phyloP scores from a whole-genome alignment of 495 filamentous ascomycete genomes.

The Annulohypoxylon nitens region DNA sequence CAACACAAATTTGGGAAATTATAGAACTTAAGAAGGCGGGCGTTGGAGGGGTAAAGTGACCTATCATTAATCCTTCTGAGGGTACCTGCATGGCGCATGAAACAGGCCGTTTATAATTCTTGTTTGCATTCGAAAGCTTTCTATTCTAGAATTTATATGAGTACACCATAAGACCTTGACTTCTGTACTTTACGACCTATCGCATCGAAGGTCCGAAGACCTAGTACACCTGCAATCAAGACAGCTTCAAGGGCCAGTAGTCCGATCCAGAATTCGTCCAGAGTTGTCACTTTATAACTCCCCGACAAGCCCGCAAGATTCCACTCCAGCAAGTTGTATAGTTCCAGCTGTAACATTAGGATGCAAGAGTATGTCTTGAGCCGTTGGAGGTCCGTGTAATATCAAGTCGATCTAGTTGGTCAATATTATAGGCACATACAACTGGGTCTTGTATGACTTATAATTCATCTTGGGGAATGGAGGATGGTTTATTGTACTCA shows the following conservation, averaged over 20 bases:
- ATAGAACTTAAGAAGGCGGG: too few relatives aligned
- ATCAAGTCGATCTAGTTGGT: slow-evolving; percentile 28
- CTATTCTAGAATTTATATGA: slow-evolving; percentile 2
- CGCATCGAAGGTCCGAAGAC: slow-evolving; percentile 46
- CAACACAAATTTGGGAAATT: too few relatives aligned
- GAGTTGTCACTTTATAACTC: slow-evolving; percentile 54
- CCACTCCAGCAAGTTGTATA: slow-evolving; percentile 25
- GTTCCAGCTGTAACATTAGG: slow-evolving; percentile 19
- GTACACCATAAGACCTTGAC: slow-evolving; percentile 8
- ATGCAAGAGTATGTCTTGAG: not conserved
- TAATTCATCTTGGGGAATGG: not conserved
- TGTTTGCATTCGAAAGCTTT: not conserved
- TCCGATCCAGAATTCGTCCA: slow-evolving; percentile 63
- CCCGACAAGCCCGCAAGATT: slow-evolving; percentile 48
- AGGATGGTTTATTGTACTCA: slow-evolving; percentile 7
- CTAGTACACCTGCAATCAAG: slow-evolving; percentile 55
- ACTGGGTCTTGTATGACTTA: not conserved
- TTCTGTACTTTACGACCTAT: slow-evolving; percentile 29
- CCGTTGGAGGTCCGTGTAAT: not conserved
- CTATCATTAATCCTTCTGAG: too few relatives aligned
- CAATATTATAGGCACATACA: slow-evolving; percentile 27
- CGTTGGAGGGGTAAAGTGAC: too few relatives aligned
- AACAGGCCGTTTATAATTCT: not conserved
- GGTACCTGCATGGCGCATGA: not conserved
- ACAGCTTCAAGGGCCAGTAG: slow-evolving; percentile 58